Evolutionary conservation across 139 green algal species (phyloP).

Genomic region (Micractinium sp.): DNA sequence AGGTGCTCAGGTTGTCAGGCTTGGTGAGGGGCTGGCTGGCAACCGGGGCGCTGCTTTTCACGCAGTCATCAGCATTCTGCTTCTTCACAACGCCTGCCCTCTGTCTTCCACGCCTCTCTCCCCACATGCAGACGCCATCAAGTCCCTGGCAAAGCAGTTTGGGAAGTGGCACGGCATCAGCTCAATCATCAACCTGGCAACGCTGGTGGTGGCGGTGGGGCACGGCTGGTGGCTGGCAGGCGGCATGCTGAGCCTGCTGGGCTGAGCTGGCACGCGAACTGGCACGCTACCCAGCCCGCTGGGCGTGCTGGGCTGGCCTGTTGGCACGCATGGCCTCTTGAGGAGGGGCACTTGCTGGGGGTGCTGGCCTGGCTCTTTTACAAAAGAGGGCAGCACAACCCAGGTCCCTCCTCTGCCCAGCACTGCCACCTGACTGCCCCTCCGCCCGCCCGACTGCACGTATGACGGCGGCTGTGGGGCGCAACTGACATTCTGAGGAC

Average conservation of each 20-base stretch:
- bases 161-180: conserved; percentile 67
- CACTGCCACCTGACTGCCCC: too few species aligned
- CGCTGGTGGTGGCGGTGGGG: conserved; percentile 44
- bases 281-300: background rate
- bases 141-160: conserved; percentile 70
- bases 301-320: background rate
- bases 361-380: background rate
- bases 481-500: too few species aligned
- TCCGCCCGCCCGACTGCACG: too few species aligned
- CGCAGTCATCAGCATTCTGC: too few species aligned
- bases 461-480: too few species aligned
- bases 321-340: background rate
- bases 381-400: too few species aligned
- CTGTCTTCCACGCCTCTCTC: background rate
- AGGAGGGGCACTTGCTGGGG: too few species aligned
- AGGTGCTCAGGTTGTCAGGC: too few species aligned
- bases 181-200: conserved; percentile 66
- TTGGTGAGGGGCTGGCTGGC: background rate
- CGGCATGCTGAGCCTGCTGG: background rate
- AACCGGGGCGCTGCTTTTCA: too few species aligned
- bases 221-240: conserved; percentile 32
- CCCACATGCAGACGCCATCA: conserved; percentile 45
- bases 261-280: background rate
- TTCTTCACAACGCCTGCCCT: background rate
- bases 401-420: too few species aligned